Conservation (phyloP, 345 rosid species). For the Mangifera indica region DNA sequence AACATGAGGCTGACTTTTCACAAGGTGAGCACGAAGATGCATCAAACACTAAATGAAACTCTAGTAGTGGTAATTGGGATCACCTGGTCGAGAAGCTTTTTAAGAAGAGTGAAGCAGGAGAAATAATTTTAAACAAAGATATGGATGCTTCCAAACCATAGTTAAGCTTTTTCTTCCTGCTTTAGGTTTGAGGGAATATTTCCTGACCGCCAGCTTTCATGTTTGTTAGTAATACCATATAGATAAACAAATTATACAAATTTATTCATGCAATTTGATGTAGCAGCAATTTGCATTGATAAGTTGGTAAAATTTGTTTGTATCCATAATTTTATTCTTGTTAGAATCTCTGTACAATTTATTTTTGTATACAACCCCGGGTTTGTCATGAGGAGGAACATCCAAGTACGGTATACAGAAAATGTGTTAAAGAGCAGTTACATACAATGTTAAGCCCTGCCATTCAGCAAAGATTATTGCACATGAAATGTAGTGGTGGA, state of each 20-base stretch:
- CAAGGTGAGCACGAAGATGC: conserved; percentile 4
- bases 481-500: no score
- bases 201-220: background rate
- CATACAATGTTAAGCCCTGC: no score
- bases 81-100: conserved; percentile 62
- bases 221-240: no score
- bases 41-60: conserved; percentile 16
- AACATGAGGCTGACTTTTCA: conserved; percentile 23
- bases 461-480: no score
- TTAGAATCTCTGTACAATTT: background rate
- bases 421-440: no score
- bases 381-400: background rate
- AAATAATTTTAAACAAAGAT: conserved; percentile 29
- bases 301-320: no score
- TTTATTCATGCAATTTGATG: no score
- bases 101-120: conserved; percentile 44
- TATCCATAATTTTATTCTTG: no score
- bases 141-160: background rate
- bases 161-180: background rate
- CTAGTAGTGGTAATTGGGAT: conserved; percentile 54
- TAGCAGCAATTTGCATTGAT: no score
- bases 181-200: background rate
- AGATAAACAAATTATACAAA: no score
- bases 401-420: background rate
- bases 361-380: background rate